Conservation (phyloP, 768 basidiomycete genomes). For the Termitomyces sp. region DNA sequence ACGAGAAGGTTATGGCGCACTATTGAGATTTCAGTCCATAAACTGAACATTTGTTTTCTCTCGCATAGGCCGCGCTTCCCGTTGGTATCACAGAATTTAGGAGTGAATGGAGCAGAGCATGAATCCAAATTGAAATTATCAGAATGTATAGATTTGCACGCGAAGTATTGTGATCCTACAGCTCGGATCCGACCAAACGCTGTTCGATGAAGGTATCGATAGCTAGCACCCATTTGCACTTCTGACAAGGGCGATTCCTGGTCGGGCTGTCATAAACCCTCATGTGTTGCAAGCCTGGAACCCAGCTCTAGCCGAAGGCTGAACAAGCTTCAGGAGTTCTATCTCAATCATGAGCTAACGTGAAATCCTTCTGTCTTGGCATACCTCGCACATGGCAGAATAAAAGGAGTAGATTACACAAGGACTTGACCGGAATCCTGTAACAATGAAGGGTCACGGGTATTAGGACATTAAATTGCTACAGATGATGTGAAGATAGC, state of each 20-base stretch:
- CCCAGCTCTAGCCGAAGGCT: background rate
- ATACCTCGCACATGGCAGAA: background rate
- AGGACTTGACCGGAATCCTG: conserved; percentile 6
- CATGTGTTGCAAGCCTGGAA: background rate
- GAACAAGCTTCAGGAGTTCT: background rate
- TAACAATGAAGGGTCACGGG: conserved; percentile 23
- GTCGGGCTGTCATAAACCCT: background rate
- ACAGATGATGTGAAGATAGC: conserved; percentile 29
- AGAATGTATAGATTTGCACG: background rate
- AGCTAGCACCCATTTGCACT: background rate
- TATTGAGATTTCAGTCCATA: background rate
- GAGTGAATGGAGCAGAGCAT: conserved; percentile 65
- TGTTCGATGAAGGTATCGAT: too few relatives aligned
- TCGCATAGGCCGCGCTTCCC: conserved; percentile 45
- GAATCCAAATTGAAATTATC: conserved; percentile 8
- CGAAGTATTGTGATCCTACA: too few relatives aligned
- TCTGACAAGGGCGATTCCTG: background rate
- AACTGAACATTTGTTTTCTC: conserved; percentile 3
- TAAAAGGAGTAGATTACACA: conserved; percentile 4
- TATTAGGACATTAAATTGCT: conserved; percentile 33
- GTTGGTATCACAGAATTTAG: conserved; percentile 67
- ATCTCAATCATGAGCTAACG: background rate
- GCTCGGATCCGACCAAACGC: too few relatives aligned
- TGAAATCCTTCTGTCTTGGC: background rate
- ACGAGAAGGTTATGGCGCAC: conserved; percentile 64